Percentiles rank a stretch among this genome's conserved stretches.
Conservation (phyloP, 179 eudicot species). For the Beta lomatogona region DNA sequence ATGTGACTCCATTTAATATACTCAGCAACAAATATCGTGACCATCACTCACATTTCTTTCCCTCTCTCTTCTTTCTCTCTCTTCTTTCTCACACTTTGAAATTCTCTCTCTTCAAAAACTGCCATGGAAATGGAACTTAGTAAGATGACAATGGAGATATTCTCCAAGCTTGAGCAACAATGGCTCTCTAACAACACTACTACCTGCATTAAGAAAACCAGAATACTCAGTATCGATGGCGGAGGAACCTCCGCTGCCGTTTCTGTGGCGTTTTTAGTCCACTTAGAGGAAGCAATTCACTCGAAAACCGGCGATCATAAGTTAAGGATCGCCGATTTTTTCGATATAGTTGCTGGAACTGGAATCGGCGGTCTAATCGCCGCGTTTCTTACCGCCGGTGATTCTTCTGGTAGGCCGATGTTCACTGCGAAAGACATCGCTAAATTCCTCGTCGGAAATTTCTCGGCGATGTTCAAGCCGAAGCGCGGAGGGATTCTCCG, state of each 20-base stretch:
- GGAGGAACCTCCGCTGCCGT: constrained; percentile 66
- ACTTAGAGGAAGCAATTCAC: constrained; percentile 71
- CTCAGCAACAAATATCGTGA: constrained; percentile 14
- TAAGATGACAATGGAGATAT: constrained; percentile 81
- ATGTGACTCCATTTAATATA: background rate
- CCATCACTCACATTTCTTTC: background rate
- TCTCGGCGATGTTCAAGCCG: constrained; percentile 45
- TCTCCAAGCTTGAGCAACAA: constrained; percentile 86
- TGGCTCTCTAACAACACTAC: constrained; percentile 56
- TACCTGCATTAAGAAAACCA: constrained; percentile 39
- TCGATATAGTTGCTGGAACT: constrained; percentile 74
- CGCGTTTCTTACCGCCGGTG: constrained; percentile 58
- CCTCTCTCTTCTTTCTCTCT: background rate
- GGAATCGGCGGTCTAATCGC: constrained; percentile 82
- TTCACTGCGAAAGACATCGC: constrained; percentile 63
- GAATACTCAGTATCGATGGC: constrained; percentile 81
- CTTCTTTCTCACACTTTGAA: too few relatives aligned
- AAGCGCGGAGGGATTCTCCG: constrained; percentile 39
- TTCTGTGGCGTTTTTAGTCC: constrained; percentile 41
- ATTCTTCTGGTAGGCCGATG: constrained; percentile 61
- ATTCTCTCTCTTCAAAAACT: background rate
- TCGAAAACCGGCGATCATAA: constrained; percentile 55
- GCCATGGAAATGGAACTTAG: constrained; percentile 52
- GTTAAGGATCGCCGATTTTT: constrained; percentile 62
- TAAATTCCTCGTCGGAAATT: constrained; percentile 38